phyloP scores from a whole-genome alignment of 176 grass and related monocot species.

The Oryza meyeriana region DNA sequence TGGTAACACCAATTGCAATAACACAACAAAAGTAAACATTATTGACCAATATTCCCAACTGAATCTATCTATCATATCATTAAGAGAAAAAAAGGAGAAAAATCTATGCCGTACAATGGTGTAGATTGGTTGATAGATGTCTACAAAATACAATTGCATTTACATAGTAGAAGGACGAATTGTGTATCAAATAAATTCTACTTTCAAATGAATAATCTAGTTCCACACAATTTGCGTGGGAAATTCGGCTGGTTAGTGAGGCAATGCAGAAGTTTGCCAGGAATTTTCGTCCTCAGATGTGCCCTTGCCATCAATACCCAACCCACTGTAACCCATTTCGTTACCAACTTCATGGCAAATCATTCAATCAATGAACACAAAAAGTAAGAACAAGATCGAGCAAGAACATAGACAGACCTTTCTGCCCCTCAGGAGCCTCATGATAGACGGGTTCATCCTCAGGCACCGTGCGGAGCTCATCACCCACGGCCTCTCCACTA shows the following conservation, averaged over 20 bases:
- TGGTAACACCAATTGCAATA: no score
- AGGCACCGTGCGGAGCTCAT: slow-evolving; percentile 50
- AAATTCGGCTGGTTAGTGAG: neutral
- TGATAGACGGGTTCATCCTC: slow-evolving; percentile 70
- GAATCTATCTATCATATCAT: neutral
- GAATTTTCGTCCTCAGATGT: neutral
- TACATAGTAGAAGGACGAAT: no score
- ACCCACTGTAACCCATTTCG: neutral
- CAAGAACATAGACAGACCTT: slow-evolving; percentile 35
- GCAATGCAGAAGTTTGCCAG: neutral
- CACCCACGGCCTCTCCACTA: slow-evolving; percentile 23
- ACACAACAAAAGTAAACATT: neutral
- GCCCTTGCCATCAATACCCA: neutral
- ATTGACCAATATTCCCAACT: neutral
- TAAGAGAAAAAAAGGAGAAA: no score
- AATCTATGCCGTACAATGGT: no score
- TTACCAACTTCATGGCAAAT: neutral
- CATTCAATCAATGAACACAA: neutral
- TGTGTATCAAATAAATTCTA: no score
- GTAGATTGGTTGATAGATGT: no score
- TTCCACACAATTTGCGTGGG: no score
- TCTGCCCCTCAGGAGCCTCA: slow-evolving; percentile 50
- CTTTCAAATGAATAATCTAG: no score
- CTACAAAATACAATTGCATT: no score
- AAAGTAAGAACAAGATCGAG: neutral